Evolutionary conservation across 75 land plant species (phyloP).

Genomic region (Larix kaempferi): DNA sequence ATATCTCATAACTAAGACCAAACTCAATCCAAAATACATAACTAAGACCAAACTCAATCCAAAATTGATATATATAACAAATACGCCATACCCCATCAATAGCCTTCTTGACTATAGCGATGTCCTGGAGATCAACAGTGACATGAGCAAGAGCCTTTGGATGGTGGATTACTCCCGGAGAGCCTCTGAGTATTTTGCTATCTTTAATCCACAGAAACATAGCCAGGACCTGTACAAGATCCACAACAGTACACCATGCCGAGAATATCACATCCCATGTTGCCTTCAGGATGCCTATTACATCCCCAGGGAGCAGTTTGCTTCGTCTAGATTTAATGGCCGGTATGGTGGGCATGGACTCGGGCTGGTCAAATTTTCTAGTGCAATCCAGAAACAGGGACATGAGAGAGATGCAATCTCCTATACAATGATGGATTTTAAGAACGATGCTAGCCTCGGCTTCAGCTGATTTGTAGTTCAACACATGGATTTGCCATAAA

Average conservation of each 20-base stretch:
- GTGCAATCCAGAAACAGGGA: conserved; percentile 18
- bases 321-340: background rate
- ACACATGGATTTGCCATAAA: conserved; percentile 35
- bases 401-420: conserved; percentile 50
- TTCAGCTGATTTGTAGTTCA: conserved; percentile 21
- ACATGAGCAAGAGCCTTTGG: conserved; percentile 18
- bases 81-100: conserved; percentile 20
- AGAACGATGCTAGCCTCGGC: conserved; percentile 22
- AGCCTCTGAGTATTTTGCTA: conserved; percentile 27
- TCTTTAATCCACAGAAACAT: conserved; percentile 24
- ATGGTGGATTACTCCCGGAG: conserved; percentile 13
- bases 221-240: conserved; percentile 10
- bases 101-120: conserved; percentile 22
- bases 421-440: conserved; percentile 37
- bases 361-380: background rate
- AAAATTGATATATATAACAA: no score
- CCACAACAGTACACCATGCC: conserved; percentile 24
- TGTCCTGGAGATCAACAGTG: conserved; percentile 26
- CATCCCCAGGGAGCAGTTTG: background rate
- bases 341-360: background rate
- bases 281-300: background rate
- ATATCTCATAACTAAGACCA: no score
- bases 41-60: no score
- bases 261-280: conserved; percentile 15
- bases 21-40: no score